phyloP scores from a whole-genome alignment of 306 rosid species.

The Echinosophora koreensis region DNA sequence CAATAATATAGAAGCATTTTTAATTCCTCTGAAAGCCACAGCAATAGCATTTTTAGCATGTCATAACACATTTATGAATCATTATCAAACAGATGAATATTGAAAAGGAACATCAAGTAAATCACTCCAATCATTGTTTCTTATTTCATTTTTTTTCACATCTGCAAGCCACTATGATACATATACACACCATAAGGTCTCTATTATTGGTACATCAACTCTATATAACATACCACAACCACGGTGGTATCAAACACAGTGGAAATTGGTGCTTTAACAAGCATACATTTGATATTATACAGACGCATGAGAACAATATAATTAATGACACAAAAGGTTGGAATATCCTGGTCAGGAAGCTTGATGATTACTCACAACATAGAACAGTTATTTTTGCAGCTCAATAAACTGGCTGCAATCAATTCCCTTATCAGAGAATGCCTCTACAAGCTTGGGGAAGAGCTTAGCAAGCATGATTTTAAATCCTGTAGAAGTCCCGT shows the following conservation, averaged over 20 bases:
- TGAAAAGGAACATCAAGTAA: constrained; percentile 13
- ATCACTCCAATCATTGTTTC: constrained; percentile 37
- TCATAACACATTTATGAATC: neutral
- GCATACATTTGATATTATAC: constrained; percentile 46
- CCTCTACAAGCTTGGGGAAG: constrained; percentile 79
- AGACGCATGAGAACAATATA: constrained; percentile 30
- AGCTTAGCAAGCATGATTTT: constrained; percentile 92
- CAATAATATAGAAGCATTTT: neutral
- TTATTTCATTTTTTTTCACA: constrained; percentile 40
- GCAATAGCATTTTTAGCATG: neutral
- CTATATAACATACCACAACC: constrained; percentile 10
- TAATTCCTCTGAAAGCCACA: constrained; percentile 15
- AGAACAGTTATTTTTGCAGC: constrained; percentile 49
- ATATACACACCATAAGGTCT: constrained; percentile 26
- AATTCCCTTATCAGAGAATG: constrained; percentile 74
- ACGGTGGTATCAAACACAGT: neutral
- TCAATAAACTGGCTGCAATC: constrained; percentile 68
- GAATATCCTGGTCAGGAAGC: constrained; percentile 37
- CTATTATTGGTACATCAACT: constrained; percentile 28
- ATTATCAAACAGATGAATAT: constrained; percentile 5
- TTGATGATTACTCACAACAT: constrained; percentile 27
- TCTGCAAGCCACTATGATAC: constrained; percentile 47
- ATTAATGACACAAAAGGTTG: constrained; percentile 45
- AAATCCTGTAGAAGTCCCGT: constrained; percentile 85
- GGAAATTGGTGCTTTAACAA: constrained; percentile 26